Evolutionary conservation across 2,329 filamentous ascomycete species (phyloP), one percentile per base, ranked within the genome.

Genomic region (Ambrosiella beaveri): DNA sequence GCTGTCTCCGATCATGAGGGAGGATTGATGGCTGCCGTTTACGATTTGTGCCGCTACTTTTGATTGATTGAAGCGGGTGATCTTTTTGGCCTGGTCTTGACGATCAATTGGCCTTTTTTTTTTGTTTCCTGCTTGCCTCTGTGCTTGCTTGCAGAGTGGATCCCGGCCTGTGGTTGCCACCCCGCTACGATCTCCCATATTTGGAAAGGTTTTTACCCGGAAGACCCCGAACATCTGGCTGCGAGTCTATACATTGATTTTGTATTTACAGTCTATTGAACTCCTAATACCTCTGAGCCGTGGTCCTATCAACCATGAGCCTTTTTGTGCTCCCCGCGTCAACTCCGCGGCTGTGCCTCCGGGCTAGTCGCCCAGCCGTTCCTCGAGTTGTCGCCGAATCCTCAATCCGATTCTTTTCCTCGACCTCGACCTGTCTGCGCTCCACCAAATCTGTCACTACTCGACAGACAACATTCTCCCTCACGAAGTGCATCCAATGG

Each of bases 301-400:
- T 27, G 40, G 35, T 39, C 19, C 17, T 27, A 19, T 19, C 8
- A 11, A 55, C 7, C 35, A 59, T 62, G 61, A 62, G 60, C 56
- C 57, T 62, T 19, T 57, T 62, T 51, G 56, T 56, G 45, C 57
- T 61, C 38, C 59, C 59, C 44, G 56, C 52, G 36, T 61, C 59
- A 38, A 49, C 58, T 15, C 39, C 59, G 3, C 59, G 59, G 44
- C 45, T 61, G 27, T 61, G 47, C 44, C 51, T 58, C 6, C 53
- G 56, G 17, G 56, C 56, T 11, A 59, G 38, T 38, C 58, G 60
- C 11, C 37, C 51, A 19, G 49, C 57, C 6, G 38, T 54, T 19
- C 49, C 27, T 19, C 52, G 38, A 9, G 36, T 41, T 15, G 9
- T 51, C 11, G 38, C 47, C 36, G 59, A 57, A 17, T 51, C 52